Percentiles rank a stretch among this genome's conserved stretches.
Conservation (phyloP, 75 land plant genomes). For the Chamaecyparis obtusa region DNA sequence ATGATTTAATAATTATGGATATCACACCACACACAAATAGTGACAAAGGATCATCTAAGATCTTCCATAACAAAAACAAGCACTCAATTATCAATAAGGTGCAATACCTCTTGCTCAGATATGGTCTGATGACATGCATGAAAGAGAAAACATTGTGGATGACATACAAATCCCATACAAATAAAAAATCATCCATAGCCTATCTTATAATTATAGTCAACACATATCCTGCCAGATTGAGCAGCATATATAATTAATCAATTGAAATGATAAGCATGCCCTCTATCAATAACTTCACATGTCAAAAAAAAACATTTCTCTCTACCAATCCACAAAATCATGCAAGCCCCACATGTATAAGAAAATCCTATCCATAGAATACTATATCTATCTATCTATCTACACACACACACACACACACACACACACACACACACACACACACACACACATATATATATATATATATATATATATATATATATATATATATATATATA, state of each 20-base stretch:
- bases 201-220: constrained; percentile 73
- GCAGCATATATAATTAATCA: not conserved
- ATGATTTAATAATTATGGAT: not conserved
- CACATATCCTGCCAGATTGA: constrained; percentile 54
- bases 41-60: constrained; percentile 5
- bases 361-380: not conserved
- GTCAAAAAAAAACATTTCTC: not conserved
- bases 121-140: constrained; percentile 65
- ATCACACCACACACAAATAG: constrained; percentile 41
- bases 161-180: constrained; percentile 88
- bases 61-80: constrained; percentile 2
- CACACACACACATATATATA: too few relatives aligned
- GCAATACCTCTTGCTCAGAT: constrained; percentile 76
- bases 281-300: not conserved
- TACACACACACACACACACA: too few relatives aligned
- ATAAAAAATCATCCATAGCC: constrained; percentile 85
- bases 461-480: too few relatives aligned
- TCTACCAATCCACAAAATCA: not conserved
- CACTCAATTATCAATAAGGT: not conserved
- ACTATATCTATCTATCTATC: too few relatives aligned
- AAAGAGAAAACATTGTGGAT: constrained; percentile 83
- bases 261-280: not conserved
- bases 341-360: not conserved
- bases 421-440: too few relatives aligned
- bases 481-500: too few relatives aligned